Percentiles rank a stretch among this genome's conserved stretches.
These are phyloP conservation scores for Aureobasidium sp. DNA, from an alignment of 2,329 filamentous ascomycete genomes.

Conservation along the genomic window DNA sequence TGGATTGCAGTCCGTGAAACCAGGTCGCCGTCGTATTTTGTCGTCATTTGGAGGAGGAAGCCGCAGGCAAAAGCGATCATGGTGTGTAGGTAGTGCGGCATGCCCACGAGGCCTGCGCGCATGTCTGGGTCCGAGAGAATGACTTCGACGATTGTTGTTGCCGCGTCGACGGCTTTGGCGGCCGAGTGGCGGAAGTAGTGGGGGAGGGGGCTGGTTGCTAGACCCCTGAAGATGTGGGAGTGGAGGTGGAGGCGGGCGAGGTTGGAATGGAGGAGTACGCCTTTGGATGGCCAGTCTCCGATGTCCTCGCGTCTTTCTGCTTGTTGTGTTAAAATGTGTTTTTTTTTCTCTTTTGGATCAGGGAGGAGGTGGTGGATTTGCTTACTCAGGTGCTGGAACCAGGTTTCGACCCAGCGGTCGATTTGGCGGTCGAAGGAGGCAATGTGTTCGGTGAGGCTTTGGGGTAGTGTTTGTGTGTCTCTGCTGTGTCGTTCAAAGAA, in stretches of 20 bases:
- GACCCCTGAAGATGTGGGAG: slow-evolving; percentile 38
- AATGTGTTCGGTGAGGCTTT: slow-evolving; percentile 48
- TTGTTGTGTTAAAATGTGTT: neutral
- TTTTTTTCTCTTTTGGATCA: no score
- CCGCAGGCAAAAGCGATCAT: slow-evolving; percentile 50
- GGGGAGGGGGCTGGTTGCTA: slow-evolving; percentile 38
- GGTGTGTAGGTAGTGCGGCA: slow-evolving; percentile 46
- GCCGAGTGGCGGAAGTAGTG: slow-evolving; percentile 41
- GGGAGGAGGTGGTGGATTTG: no score
- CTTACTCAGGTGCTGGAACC: slow-evolving; percentile 11
- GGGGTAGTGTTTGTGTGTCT: slow-evolving; percentile 38
- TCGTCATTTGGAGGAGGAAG: slow-evolving; percentile 44
- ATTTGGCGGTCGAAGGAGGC: slow-evolving; percentile 34
- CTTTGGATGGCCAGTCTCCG: slow-evolving; percentile 15
- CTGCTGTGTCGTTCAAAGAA: slow-evolving; percentile 51
- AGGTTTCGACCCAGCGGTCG: slow-evolving; percentile 42
- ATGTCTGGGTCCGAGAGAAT: slow-evolving; percentile 40
- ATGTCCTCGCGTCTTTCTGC: slow-evolving; percentile 8
- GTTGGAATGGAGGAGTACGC: slow-evolving; percentile 44
- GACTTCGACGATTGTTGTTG: slow-evolving; percentile 40
- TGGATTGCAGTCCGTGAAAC: neutral
- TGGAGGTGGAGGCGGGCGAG: slow-evolving; percentile 50
- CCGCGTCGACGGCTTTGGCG: slow-evolving; percentile 42
- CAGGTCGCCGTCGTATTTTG: slow-evolving; percentile 32
- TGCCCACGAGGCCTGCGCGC: slow-evolving; percentile 35